Evolutionary conservation across 2,329 filamentous ascomycete genomes (phyloP), one percentile per base, ranked within the genome.

Genomic region (Penicillium sp.): DNA sequence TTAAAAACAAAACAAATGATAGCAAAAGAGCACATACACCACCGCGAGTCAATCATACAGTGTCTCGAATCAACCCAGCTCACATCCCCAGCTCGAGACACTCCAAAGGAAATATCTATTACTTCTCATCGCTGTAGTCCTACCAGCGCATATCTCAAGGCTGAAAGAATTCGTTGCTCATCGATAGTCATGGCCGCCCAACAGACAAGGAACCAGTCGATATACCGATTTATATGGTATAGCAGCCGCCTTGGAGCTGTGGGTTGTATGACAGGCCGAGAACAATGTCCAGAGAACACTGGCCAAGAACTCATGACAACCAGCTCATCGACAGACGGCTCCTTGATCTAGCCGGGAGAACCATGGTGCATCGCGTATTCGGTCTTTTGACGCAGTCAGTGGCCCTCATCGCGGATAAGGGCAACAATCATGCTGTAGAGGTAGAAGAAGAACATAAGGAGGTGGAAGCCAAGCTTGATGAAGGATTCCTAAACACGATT

Each of bases 371-470:
- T 77, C 53, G 67, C 70, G 67, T 72, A 59, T 52, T 68, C 72
- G 65, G 71, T 65, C 64, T 69, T 65, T 49, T 64, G 62, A 56
- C 68, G 67, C 61, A 75, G 65, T 87, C 87, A 96, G 77, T 91
- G 85, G 57, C 89, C 85, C 79, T 99, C 94, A 76, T 97, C 94
- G 71, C 89, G 87, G 81, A 99, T 99, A 60, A 99, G 84, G 64
- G 94, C 93, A 62, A 97, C 93, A 67, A 94, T 94, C 90, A 94
- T 95, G 87, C 90, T 95, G 85, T 96, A 96, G 54, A 99, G 88
- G 80, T 99, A 99, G 85, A 97, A 99, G 86, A 99, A 99, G 85
- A 99, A 99, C 91, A 99, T 97, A 79, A 99, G 77, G 58, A 99
- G 82, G 77, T 99, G 94, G 83, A 99, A 99, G 54, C 93, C 94